phyloP scores from a whole-genome alignment of 441 rosid species.

The Rhodomyrtus psidioides region DNA sequence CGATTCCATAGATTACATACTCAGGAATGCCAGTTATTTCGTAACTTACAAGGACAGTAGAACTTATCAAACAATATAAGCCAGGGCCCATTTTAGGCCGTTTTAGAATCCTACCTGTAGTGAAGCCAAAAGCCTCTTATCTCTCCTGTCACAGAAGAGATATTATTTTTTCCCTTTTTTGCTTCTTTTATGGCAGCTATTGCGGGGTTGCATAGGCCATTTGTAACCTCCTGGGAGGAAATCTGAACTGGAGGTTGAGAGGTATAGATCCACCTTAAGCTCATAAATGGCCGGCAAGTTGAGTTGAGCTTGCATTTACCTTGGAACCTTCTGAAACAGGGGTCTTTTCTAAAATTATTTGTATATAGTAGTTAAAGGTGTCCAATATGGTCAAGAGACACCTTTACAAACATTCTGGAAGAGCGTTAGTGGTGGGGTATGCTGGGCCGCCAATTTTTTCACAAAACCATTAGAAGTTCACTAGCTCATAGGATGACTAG shows the following conservation, averaged over 20 bases:
- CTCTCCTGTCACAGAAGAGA: neutral
- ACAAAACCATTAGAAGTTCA: neutral
- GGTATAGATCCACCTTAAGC: neutral
- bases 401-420: neutral
- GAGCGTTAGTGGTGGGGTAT: neutral
- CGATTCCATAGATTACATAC: neutral
- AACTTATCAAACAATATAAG: neutral
- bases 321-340: neutral
- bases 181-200: neutral
- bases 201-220: neutral
- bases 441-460: neutral
- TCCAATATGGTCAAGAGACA: neutral
- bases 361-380: neutral
- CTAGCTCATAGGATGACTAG: neutral
- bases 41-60: neutral
- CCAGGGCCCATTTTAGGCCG: neutral
- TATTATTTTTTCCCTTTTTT: neutral
- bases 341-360: neutral
- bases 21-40: neutral
- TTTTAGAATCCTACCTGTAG: neutral
- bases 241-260: neutral
- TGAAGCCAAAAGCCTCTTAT: neutral
- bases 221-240: neutral
- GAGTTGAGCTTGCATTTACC: neutral
- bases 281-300: neutral